Conservation (phyloP, 257 asterid genomes). For the Lycium barbarum region DNA sequence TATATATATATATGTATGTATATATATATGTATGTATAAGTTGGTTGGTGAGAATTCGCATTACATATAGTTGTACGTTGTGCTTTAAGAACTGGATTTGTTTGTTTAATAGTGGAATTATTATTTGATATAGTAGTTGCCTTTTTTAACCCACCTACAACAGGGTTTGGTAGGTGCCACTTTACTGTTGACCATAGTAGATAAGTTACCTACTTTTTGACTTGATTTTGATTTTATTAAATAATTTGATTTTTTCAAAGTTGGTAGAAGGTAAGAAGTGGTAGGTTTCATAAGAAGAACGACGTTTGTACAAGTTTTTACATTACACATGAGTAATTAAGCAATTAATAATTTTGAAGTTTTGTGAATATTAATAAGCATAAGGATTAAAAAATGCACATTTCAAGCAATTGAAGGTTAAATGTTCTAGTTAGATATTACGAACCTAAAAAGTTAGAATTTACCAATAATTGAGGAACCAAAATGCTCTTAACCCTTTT, state of each 20-base stretch:
- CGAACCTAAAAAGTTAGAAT: too few species aligned
- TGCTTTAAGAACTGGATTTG: background rate
- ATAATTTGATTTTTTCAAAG: background rate
- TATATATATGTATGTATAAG: background rate
- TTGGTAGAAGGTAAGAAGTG: background rate
- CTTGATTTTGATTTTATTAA: background rate
- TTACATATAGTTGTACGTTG: background rate
- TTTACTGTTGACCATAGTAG: background rate
- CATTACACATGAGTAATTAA: too few species aligned
- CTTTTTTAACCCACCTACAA: constrained; percentile 4
- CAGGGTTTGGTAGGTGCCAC: constrained; percentile 9
- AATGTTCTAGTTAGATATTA: too few species aligned
- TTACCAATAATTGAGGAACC: too few species aligned
- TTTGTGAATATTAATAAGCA: too few species aligned
- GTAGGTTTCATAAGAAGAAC: too few species aligned
- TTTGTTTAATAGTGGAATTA: background rate
- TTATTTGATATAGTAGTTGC: background rate
- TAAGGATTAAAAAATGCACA: too few species aligned
- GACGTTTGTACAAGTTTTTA: too few species aligned
- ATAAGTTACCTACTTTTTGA: background rate
- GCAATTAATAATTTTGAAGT: too few species aligned
- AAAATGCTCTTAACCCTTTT: too few species aligned
- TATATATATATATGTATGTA: too few species aligned
- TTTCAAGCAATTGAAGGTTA: too few species aligned
- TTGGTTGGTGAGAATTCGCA: constrained; percentile 22